Evolutionary conservation across 495 filamentous ascomycete species (phyloP).

Genomic region (Pseudoneurospora amorphoporcata): DNA sequence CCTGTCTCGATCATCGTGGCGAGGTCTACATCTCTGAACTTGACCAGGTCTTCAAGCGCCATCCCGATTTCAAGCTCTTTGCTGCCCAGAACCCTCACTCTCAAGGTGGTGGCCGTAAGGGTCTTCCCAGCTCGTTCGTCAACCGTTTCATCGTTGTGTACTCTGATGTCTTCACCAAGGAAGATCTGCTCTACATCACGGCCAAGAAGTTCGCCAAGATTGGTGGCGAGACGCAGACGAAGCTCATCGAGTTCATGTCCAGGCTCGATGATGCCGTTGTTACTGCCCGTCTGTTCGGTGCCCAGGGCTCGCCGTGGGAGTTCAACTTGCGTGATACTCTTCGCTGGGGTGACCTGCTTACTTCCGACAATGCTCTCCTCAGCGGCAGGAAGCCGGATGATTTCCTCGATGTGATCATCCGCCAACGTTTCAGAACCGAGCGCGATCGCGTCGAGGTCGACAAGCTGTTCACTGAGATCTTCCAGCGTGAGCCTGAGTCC

Average conservation of each 20-base stretch:
- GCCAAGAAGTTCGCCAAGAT: conserved; percentile 60
- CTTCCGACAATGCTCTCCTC: conserved; percentile 44
- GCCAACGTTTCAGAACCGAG: conserved; percentile 71
- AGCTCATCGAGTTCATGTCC: conserved; percentile 72
- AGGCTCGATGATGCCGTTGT: conserved; percentile 60
- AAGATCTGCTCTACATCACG: conserved; percentile 77
- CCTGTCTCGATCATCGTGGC: conserved; percentile 93
- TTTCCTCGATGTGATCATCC: conserved; percentile 73
- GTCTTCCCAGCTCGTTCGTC: conserved; percentile 88
- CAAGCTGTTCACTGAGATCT: conserved; percentile 45
- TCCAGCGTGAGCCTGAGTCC: conserved; percentile 25
- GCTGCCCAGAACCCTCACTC: conserved; percentile 97
- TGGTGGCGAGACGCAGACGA: conserved; percentile 41
- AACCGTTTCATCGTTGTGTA: conserved; percentile 98
- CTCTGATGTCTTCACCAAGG: conserved; percentile 71
- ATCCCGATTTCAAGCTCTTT: conserved; percentile 84
- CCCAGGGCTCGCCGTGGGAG: conserved; percentile 89
- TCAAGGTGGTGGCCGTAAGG: conserved; percentile 93
- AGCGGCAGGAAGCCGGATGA: conserved; percentile 45
- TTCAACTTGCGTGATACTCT: conserved; percentile 91
- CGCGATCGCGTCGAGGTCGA: conserved; percentile 55
- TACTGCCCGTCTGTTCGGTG: conserved; percentile 54
- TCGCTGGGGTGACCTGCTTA: conserved; percentile 73
- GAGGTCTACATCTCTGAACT: conserved; percentile 93
- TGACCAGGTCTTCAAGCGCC: conserved; percentile 81